These are phyloP conservation scores for Phytophthora boehmeriae DNA, from an alignment of 352 stramenopile genomes.

Conservation along the genomic window DNA sequence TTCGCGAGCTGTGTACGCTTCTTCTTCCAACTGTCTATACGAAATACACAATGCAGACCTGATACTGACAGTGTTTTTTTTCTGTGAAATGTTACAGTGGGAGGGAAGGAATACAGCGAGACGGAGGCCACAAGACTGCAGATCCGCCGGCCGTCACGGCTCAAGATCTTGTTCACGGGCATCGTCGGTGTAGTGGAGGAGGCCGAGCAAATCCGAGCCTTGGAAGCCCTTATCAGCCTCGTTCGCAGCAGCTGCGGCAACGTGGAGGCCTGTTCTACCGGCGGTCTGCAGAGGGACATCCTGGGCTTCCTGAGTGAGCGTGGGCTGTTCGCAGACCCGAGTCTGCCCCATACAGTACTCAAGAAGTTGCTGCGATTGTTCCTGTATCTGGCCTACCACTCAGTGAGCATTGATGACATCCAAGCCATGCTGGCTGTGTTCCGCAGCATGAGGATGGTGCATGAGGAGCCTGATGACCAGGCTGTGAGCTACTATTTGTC, in stretches of 20 bases:
- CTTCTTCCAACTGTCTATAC: background rate
- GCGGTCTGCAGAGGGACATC: conserved; percentile 77
- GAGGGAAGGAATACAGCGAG: conserved; percentile 69
- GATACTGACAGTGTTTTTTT: conserved; percentile 2
- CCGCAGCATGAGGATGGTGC: conserved; percentile 66
- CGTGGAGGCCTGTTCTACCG: conserved; percentile 72
- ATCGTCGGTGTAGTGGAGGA: conserved; percentile 75
- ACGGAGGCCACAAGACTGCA: conserved; percentile 59
- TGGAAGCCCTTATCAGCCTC: conserved; percentile 80
- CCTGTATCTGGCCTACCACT: conserved; percentile 81
- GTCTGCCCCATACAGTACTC: conserved; percentile 61
- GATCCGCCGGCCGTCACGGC: conserved; percentile 64
- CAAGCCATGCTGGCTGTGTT: conserved; percentile 84
- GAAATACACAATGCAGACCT: background rate
- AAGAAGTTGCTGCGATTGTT: conserved; percentile 83
- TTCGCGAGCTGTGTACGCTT: conserved; percentile 53
- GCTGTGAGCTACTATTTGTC: conserved; percentile 81
- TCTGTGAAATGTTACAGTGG: conserved; percentile 37
- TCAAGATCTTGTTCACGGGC: conserved; percentile 67
- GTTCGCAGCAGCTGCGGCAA: conserved; percentile 80
- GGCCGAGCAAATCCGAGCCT: conserved; percentile 63
- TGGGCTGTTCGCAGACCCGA: conserved; percentile 65
- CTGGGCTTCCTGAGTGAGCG: conserved; percentile 72
- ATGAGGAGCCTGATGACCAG: conserved; percentile 72
- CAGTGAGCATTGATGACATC: conserved; percentile 79